phyloP scores from a whole-genome alignment of 2,329 filamentous ascomycete species.

The Zarea fungicola region DNA sequence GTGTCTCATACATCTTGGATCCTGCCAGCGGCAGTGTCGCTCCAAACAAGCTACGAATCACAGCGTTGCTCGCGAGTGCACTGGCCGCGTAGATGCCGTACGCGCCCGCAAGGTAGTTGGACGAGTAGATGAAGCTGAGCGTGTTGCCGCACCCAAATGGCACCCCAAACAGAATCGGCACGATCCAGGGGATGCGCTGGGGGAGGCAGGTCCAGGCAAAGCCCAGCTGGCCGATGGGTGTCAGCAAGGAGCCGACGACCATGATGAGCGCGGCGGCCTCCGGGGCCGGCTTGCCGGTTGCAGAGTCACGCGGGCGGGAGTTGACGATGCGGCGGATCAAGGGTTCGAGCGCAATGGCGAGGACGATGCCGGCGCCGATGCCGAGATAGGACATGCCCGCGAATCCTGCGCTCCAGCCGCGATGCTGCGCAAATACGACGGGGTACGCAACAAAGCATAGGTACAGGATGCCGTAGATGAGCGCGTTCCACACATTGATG shows the following conservation, averaged over 20 bases:
- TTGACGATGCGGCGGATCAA: conserved; percentile 74
- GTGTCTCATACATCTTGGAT: conserved; percentile 60
- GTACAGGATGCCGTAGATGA: conserved; percentile 78
- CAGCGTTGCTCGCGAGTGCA: conserved; percentile 73
- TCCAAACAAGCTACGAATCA: conserved; percentile 10
- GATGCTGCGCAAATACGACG: conserved; percentile 68
- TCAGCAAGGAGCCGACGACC: conserved; percentile 68
- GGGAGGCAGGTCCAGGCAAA: conserved; percentile 88
- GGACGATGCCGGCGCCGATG: conserved; percentile 55
- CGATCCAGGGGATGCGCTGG: conserved; percentile 71
- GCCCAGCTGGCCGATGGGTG: conserved; percentile 73
- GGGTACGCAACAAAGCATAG: conserved; percentile 90
- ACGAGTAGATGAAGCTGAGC: conserved; percentile 74
- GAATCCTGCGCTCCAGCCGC: conserved; percentile 71
- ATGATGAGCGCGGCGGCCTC: conserved; percentile 80
- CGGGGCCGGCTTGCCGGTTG: conserved; percentile 66
- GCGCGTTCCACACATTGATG: conserved; percentile 57
- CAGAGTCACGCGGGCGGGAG: conserved; percentile 65
- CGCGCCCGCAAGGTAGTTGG: conserved; percentile 71
- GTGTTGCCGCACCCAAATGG: conserved; percentile 75
- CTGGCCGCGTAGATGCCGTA: conserved; percentile 81
- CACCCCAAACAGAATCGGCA: conserved; percentile 71
- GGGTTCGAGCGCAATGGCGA: conserved; percentile 61
- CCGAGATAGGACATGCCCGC: conserved; percentile 76
- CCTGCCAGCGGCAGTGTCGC: conserved; percentile 26